A percentile compares a stretch with the other conserved stretches of the same genome.
Conservation (phyloP, 1,284 basidiomycete genomes). For the Ganoderma lingzhi region DNA sequence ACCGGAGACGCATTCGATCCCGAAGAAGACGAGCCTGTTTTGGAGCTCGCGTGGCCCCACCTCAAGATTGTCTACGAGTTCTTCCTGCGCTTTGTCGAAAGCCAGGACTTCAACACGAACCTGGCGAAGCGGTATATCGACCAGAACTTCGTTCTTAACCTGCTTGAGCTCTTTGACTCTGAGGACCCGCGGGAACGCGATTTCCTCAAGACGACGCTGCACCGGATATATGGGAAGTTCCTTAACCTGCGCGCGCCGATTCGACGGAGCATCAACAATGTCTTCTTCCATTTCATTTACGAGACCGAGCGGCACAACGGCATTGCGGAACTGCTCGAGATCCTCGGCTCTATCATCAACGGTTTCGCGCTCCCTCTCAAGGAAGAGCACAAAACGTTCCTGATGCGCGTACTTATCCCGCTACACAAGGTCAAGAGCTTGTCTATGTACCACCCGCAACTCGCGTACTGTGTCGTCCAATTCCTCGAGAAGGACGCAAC, state of each 20-base stretch:
- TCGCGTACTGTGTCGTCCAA: conserved; percentile 99
- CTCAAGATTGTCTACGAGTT: conserved; percentile 99
- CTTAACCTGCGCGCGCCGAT: conserved; percentile 99
- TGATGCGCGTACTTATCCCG: conserved; percentile 95
- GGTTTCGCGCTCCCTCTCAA: conserved; percentile 98
- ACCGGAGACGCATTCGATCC: conserved; percentile 99
- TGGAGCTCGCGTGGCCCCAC: conserved; percentile 99
- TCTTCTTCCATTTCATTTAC: conserved; percentile 99
- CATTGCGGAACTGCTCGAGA: conserved; percentile 98
- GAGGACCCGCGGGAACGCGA: conserved; percentile 99
- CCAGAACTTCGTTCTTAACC: conserved; percentile 94
- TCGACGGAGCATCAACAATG: conserved; percentile 98
- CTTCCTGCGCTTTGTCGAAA: conserved; percentile 99
- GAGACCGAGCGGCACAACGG: conserved; percentile 99
- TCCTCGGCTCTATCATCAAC: conserved; percentile 99
- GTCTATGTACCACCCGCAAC: conserved; percentile 96
- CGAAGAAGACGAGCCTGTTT: conserved; percentile 98
- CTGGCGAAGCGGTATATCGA: conserved; percentile 98
- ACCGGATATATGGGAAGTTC: conserved; percentile 99
- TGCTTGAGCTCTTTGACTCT: conserved; percentile 98
- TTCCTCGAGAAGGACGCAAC: conserved; percentile 97
- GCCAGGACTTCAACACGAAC: conserved; percentile 98
- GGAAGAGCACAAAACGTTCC: conserved; percentile 99
- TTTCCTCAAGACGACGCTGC: conserved; percentile 98
- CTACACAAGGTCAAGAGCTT: conserved; percentile 98